Percentiles rank a stretch among this genome's conserved stretches.
These are phyloP conservation scores for Rhizophagus prolifer DNA, from an alignment of 192 early-diverging fungal species.

Conservation along the genomic window DNA sequence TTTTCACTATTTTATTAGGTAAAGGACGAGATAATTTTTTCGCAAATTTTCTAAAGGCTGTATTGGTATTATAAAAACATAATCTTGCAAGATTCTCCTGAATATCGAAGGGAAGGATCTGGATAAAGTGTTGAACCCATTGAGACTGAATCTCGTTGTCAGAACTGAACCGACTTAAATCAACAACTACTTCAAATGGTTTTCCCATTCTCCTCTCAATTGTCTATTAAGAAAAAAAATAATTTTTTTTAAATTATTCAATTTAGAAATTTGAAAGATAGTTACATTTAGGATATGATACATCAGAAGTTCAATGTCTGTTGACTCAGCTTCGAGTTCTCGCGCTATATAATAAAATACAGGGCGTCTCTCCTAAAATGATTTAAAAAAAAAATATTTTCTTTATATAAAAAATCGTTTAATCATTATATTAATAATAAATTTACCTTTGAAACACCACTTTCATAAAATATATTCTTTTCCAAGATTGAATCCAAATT, in stretches of 20 bases:
- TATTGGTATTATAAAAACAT: conserved; percentile 86
- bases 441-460: conserved; percentile 65
- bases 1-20: conserved; percentile 55
- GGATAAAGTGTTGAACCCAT: conserved; percentile 74
- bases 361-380: conserved; percentile 54
- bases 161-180: conserved; percentile 74
- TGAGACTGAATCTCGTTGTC: conserved; percentile 78
- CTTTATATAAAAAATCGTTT: not conserved
- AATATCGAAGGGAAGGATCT: conserved; percentile 67
- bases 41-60: conserved; percentile 68
- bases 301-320: conserved; percentile 84
- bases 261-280: no score
- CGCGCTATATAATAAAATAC: conserved; percentile 89
- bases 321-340: conserved; percentile 66
- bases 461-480: conserved; percentile 82
- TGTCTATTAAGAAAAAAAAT: conserved; percentile 31
- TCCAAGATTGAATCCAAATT: conserved; percentile 61
- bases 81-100: conserved; percentile 64
- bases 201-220: conserved; percentile 67
- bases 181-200: conserved; percentile 79
- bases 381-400: not conserved
- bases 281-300: conserved; percentile 69
- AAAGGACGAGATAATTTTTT: conserved; percentile 54
- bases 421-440: not conserved
- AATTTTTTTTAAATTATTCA: not conserved